These are phyloP conservation scores for Takashimella koratensis DNA, from an alignment of 1,284 basidiomycete species.

Conservation along the genomic window DNA sequence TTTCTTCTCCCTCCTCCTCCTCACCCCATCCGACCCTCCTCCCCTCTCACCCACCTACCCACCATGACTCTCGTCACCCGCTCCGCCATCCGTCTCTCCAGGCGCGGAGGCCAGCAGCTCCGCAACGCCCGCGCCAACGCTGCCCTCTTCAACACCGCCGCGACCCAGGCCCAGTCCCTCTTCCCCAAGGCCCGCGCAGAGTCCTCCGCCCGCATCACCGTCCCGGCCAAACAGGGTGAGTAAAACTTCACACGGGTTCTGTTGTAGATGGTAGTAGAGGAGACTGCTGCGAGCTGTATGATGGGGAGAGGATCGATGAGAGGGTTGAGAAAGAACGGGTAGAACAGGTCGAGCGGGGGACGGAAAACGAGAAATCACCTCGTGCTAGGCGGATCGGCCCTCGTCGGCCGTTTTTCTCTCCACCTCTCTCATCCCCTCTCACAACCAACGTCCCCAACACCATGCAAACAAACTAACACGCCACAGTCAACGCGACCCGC, in stretches of 20 bases:
- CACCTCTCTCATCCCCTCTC: background rate
- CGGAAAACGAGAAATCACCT: background rate
- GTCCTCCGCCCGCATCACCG: constrained; percentile 19
- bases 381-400: background rate
- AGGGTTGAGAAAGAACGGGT: too few species aligned
- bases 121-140: constrained; percentile 44
- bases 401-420: background rate
- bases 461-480: constrained; percentile 2
- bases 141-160: constrained; percentile 47
- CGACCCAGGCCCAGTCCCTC: constrained; percentile 35
- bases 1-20: constrained; percentile 8
- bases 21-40: constrained; percentile 9
- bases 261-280: too few species aligned
- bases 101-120: constrained; percentile 39
- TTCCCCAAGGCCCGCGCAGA: constrained; percentile 34
- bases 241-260: too few species aligned
- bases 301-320: background rate
- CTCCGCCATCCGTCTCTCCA: constrained; percentile 45
- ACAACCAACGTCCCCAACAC: background rate
- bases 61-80: constrained; percentile 49
- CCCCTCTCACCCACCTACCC: constrained; percentile 11
- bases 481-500: constrained; percentile 53
- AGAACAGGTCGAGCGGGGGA: too few species aligned
- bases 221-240: constrained; percentile 35
- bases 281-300: background rate